Evolutionary conservation across 805 yeast genomes (phyloP), one percentile per base, ranked within the genome.

Genomic region (Nakazawaea pomicola): DNA sequence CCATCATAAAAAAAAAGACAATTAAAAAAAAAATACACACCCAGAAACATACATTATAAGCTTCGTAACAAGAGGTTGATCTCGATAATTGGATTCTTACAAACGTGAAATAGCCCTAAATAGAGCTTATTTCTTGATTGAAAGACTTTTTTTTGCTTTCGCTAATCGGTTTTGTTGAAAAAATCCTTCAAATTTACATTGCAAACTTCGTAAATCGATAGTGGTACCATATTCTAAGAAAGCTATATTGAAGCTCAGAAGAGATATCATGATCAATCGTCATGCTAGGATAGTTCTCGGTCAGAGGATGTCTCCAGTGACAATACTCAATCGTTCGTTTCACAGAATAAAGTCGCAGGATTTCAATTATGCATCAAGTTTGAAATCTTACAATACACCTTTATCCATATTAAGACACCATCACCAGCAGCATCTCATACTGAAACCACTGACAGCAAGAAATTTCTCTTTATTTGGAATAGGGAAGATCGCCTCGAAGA

Each of bases 401-500:
- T 23, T 41, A 6, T 36, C 40, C 2, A 35, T 41, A 29, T 33
- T 29, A 6, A 33, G 38, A 14, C 21, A 33, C 15, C 38, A 38
- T 28, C 41, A 42, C 15, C 33, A 27, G 10, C 38, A 33, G 18
- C 21, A 21, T 7, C 16, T 16, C 20, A 20, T 31, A 7, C 15
- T 29, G 4, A 10, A 27, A 24, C 32, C 31, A 27, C 38, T 18
- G 8, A 31, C 20, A 2, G 16, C 12, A 29, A 36, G 45, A 21
- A 27, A 28, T 14, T 55, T 65, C 38, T 59, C 67, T 2, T 45
- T 65, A 16, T 52, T 68, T 24, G 60, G 72, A 1, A 43, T 70
- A 11, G 81, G 82, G 18, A 80, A 74, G 55, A 58, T 80, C 0
- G 62, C 82, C 4, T 73, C 74, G 1, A 74, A 73, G 41, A 69